Evolutionary conservation across 805 yeast genomes (phyloP).

Genomic region (Hanseniaspora thailandica): DNA sequence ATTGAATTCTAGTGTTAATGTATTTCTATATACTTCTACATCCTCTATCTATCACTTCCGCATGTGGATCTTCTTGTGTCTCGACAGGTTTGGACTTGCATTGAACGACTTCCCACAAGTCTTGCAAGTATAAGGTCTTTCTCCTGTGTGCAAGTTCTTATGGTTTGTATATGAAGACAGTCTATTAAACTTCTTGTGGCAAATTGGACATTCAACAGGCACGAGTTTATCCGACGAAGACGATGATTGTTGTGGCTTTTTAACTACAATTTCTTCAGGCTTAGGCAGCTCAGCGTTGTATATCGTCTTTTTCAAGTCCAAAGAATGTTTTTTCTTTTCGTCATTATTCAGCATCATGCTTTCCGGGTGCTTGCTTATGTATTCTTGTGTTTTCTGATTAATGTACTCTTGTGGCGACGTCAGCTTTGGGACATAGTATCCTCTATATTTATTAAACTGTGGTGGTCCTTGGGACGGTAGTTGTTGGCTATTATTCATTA

Average conservation of each 20-base stretch:
- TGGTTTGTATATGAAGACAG: constrained; percentile 10
- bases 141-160: constrained; percentile 10
- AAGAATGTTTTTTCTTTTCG: neutral
- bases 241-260: neutral
- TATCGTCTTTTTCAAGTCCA: neutral
- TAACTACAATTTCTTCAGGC: too few relatives aligned
- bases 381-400: neutral
- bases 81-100: constrained; percentile 8
- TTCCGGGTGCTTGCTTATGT: neutral
- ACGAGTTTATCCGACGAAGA: neutral
- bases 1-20: too few relatives aligned
- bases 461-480: too few relatives aligned
- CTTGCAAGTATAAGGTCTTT: constrained; percentile 8
- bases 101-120: constrained; percentile 8
- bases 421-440: neutral
- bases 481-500: neutral
- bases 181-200: constrained; percentile 9
- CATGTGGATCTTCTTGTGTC: constrained; percentile 12
- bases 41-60: neutral
- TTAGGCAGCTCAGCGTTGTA: too few relatives aligned
- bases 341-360: neutral
- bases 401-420: constrained; percentile 11
- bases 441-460: neutral
- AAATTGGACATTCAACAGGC: constrained; percentile 3
- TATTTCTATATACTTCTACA: neutral